These are phyloP conservation scores for Yamadazyma paraphyllophila DNA, from an alignment of 805 yeast species.

Conservation along the genomic window DNA sequence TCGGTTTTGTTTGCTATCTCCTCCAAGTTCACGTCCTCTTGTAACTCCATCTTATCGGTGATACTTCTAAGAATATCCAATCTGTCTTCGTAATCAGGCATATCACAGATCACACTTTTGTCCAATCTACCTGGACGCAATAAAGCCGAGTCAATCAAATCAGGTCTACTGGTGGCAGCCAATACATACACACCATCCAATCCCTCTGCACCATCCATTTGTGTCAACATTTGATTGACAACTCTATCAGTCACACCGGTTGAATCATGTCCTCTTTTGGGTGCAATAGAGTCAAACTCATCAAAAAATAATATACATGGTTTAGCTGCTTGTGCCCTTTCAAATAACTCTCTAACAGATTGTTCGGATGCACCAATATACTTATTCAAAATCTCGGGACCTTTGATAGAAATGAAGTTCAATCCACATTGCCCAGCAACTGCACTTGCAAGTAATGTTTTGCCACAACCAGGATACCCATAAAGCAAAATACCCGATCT, in stretches of 20 bases:
- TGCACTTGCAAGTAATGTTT: conserved; percentile 88
- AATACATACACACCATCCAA: conserved; percentile 93
- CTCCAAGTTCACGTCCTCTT: conserved; percentile 47
- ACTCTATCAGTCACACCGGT: conserved; percentile 98
- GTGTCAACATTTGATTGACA: conserved; percentile 94
- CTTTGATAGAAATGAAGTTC: conserved; percentile 89
- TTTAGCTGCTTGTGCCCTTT: conserved; percentile 90
- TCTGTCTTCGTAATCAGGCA: conserved; percentile 73
- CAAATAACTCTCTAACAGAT: conserved; percentile 87
- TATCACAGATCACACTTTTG: conserved; percentile 84
- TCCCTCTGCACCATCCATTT: conserved; percentile 99
- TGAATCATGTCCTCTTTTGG: conserved; percentile 96
- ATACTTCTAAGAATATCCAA: conserved; percentile 66
- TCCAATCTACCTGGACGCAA: conserved; percentile 95
- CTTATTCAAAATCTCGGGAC: conserved; percentile 92
- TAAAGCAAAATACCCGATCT: conserved; percentile 88
- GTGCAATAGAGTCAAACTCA: conserved; percentile 96
- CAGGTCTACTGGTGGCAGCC: conserved; percentile 96
- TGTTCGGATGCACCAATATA: conserved; percentile 98
- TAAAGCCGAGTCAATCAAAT: conserved; percentile 89
- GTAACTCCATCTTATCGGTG: conserved; percentile 58
- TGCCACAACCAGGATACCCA: conserved; percentile 98
- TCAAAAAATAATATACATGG: conserved; percentile 93
- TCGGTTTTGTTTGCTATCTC: conserved; percentile 57
- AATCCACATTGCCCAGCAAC: conserved; percentile 92